Percentiles rank a stretch among this genome's conserved stretches.
Conservation (phyloP, 1,284 basidiomycete species). For the Leccinum proximum region DNA sequence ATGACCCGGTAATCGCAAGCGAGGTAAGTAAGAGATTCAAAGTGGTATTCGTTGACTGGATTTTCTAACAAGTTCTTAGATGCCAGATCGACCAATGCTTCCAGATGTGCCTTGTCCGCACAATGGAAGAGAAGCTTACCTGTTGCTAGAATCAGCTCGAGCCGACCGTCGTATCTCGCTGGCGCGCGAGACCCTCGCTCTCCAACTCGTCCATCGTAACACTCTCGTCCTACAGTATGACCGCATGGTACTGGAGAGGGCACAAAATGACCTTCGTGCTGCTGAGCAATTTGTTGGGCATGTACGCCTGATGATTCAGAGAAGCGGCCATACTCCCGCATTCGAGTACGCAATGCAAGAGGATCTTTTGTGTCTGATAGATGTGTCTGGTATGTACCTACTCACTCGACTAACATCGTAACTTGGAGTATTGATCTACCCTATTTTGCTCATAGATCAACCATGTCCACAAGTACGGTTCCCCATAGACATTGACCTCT, state of each 20-base stretch:
- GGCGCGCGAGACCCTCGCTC: not conserved
- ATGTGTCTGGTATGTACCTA: no score
- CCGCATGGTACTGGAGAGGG: not conserved
- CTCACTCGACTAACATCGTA: no score
- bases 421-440: no score
- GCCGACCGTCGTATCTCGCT: not conserved
- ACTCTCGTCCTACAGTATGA: slow-evolving; percentile 1
- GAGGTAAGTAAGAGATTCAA: not conserved
- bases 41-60: not conserved
- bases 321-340: no score
- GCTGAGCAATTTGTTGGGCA: not conserved
- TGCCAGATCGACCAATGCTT: not conserved
- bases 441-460: no score
- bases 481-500: no score
- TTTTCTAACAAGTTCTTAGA: not conserved
- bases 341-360: no score
- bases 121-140: slow-evolving; percentile 1
- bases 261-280: not conserved
- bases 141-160: not conserved
- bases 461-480: no score
- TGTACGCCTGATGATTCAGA: no score
- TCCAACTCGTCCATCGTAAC: slow-evolving; percentile 2
- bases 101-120: not conserved
- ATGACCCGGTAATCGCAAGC: not conserved
- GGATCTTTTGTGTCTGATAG: no score